A percentile compares a stretch with the other conserved stretches of the same genome.
Evolutionary conservation across 208 protist species (phyloP).

Genomic region (Leishmania tropica): DNA sequence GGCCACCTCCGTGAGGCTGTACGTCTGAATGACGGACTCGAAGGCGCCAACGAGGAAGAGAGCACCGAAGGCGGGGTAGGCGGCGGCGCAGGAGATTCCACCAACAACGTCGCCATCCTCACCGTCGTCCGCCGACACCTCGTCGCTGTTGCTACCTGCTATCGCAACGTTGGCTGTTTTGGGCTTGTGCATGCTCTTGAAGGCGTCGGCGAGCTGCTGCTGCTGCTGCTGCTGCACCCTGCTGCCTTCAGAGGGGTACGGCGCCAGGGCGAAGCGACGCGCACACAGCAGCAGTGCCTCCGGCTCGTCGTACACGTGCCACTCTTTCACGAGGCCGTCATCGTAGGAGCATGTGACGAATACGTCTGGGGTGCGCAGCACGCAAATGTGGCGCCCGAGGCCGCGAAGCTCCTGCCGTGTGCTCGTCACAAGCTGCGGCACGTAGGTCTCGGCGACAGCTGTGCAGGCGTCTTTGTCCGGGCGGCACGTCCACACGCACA

Average conservation of each 20-base stretch:
- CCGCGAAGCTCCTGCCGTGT: slow-evolving; percentile 28
- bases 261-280: slow-evolving; percentile 56
- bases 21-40: slow-evolving; percentile 68
- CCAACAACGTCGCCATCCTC: slow-evolving; percentile 31
- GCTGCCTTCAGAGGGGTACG: slow-evolving; percentile 6
- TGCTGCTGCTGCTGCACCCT: slow-evolving; percentile 2
- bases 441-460: slow-evolving; percentile 29
- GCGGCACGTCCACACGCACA: slow-evolving; percentile 56
- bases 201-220: slow-evolving; percentile 19
- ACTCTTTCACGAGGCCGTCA: slow-evolving; percentile 79
- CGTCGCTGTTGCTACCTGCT: not conserved
- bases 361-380: slow-evolving; percentile 66
- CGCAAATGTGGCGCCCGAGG: slow-evolving; percentile 52
- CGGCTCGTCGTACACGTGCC: slow-evolving; percentile 84
- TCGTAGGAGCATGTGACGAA: slow-evolving; percentile 76
- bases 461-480: not conserved
- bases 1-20: slow-evolving; percentile 65
- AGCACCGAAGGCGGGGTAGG: slow-evolving; percentile 61
- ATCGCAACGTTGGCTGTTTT: not conserved
- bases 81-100: slow-evolving; percentile 60
- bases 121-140: not conserved
- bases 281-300: slow-evolving; percentile 65
- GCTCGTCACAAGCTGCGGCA: slow-evolving; percentile 36
- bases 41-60: slow-evolving; percentile 79
- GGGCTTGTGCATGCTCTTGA: slow-evolving; percentile 19